A percentile compares a stretch with the other conserved stretches of the same genome.
Conservation (phyloP, 768 basidiomycete species). For the Phylloporus arenicola region DNA sequence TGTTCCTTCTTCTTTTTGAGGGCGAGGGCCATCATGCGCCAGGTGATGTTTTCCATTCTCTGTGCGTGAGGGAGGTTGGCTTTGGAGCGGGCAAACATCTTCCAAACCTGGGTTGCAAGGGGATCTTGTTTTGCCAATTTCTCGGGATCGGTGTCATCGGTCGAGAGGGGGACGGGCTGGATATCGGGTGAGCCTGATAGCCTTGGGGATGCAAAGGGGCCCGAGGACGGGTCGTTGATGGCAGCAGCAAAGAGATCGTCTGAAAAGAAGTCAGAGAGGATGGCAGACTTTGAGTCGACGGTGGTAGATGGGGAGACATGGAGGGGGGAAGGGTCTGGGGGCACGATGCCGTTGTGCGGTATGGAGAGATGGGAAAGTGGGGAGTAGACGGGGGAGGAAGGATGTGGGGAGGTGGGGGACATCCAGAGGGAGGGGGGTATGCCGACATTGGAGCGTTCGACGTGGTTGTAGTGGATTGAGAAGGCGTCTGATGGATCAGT, state of each 20-base stretch:
- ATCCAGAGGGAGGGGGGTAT: constrained; percentile 81
- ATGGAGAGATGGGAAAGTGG: constrained; percentile 36
- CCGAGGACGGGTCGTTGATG: constrained; percentile 34
- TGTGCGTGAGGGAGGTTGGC: constrained; percentile 87
- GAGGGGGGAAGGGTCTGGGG: constrained; percentile 30
- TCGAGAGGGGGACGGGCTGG: constrained; percentile 37
- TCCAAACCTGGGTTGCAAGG: constrained; percentile 94
- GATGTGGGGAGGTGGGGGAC: constrained; percentile 50
- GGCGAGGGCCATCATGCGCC: constrained; percentile 97
- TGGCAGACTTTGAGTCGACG: constrained; percentile 52
- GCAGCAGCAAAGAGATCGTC: constrained; percentile 54
- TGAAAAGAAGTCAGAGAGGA: constrained; percentile 65
- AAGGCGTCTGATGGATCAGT: constrained; percentile 2
- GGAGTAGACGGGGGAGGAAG: constrained; percentile 39
- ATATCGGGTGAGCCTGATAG: constrained; percentile 67
- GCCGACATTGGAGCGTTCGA: constrained; percentile 48
- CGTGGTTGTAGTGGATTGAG: constrained; percentile 26
- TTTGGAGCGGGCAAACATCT: constrained; percentile 89
- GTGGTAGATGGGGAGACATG: constrained; percentile 38
- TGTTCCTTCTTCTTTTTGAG: constrained; percentile 85
- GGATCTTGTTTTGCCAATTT: constrained; percentile 79
- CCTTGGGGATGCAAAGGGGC: constrained; percentile 59
- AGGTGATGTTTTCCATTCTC: constrained; percentile 96
- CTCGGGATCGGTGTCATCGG: constrained; percentile 52
- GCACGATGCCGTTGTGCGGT: constrained; percentile 29